Conservation (phyloP, 106 monocot genomes). For the Phalaenopsis equestris region DNA sequence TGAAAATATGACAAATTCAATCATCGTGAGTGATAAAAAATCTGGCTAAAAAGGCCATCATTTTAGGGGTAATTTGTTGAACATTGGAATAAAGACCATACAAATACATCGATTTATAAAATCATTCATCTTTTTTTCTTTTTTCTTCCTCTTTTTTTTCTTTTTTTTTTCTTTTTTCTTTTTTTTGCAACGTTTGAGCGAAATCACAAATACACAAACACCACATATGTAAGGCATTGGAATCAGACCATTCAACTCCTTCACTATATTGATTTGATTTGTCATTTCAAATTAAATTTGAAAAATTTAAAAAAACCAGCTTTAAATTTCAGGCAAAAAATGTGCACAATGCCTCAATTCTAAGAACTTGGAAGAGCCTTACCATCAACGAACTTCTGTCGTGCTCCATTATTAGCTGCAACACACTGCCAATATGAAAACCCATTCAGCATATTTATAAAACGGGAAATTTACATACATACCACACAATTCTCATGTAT, state of each 20-base stretch:
- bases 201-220: too few species aligned
- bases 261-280: background rate
- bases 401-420: slow-evolving; percentile 44
- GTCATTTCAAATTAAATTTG: background rate
- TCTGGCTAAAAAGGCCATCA: background rate
- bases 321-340: background rate
- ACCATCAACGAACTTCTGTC: slow-evolving; percentile 41
- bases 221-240: too few species aligned
- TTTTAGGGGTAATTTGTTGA: background rate
- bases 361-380: slow-evolving; percentile 7
- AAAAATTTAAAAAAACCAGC: background rate
- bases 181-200: too few species aligned
- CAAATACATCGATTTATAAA: background rate
- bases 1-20: slow-evolving; percentile 1
- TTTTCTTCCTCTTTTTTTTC: background rate
- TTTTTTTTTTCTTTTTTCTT: too few species aligned
- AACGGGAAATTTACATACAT: background rate
- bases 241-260: background rate
- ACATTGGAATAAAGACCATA: background rate
- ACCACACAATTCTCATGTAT: too few species aligned
- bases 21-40: background rate
- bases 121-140: background rate
- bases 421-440: slow-evolving; percentile 20
- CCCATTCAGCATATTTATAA: background rate
- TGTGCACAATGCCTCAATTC: background rate